phyloP scores from a whole-genome alignment of 768 basidiomycete genomes.

The Amanita pallidorosea region DNA sequence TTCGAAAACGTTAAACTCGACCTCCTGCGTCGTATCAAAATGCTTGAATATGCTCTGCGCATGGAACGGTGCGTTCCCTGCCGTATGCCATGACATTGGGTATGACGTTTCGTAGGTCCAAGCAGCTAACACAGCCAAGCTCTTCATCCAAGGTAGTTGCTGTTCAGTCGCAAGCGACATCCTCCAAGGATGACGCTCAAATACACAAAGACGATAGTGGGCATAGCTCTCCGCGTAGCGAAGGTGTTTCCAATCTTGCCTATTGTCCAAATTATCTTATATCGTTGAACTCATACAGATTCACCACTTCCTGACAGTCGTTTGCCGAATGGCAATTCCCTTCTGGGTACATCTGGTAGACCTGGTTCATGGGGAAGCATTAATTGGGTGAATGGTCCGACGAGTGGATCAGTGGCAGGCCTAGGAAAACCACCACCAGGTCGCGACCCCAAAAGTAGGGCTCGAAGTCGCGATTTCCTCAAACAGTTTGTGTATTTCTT shows the following conservation, averaged over 20 bases:
- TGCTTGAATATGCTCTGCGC: conserved; percentile 95
- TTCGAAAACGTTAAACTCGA: conserved; percentile 97
- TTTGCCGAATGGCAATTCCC: conserved; percentile 46
- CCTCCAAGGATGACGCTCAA: conserved; percentile 60
- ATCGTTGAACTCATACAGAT: conserved; percentile 29
- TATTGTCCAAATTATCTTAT: conserved; percentile 3
- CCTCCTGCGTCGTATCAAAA: conserved; percentile 93
- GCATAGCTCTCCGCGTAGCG: conserved; percentile 76
- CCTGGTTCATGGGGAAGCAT: conserved; percentile 47
- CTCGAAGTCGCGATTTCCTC: conserved; percentile 90
- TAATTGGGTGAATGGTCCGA: conserved; percentile 36
- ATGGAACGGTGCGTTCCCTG: conserved; percentile 74
- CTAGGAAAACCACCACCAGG: conserved; percentile 67
- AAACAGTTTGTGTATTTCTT: conserved; percentile 63
- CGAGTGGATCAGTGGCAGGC: conserved; percentile 31
- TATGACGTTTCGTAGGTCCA: conserved; percentile 52
- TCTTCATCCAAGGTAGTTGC: conserved; percentile 57
- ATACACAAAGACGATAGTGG: conserved; percentile 75
- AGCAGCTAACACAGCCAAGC: conserved; percentile 61
- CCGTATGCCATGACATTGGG: conserved; percentile 10
- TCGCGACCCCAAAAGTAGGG: conserved; percentile 92
- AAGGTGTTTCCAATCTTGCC: conserved; percentile 36
- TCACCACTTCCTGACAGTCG: conserved; percentile 65
- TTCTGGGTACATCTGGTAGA: conserved; percentile 34
- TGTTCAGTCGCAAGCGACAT: conserved; percentile 41